Evolutionary conservation across 2,329 filamentous ascomycete species (phyloP), one percentile per base, ranked within the genome.

Genomic region (Nemania bipapillata): DNA sequence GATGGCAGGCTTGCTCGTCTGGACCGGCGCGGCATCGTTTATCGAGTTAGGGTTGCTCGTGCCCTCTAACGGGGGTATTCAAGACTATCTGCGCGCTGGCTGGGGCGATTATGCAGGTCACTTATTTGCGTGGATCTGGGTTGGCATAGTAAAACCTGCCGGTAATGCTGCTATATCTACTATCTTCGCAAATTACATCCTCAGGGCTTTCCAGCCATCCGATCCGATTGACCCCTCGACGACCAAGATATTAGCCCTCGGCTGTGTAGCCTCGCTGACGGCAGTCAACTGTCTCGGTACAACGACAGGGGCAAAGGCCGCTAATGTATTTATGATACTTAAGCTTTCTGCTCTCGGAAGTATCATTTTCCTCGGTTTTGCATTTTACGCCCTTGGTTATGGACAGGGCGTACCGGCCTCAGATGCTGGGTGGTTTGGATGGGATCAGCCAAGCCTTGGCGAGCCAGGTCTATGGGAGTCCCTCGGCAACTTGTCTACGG

Each of bases 21-120:
- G 83, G 83, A 82, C 83, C 49, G 83, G 83, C 40, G 83, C 83
- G 56, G 80, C 79, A 22, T 83, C 80, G 6, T 83, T 85, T 72
- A 81, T 83, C 66, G 83, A 85, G 72, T 77, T 85, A 40, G 83
- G 83, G 61, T 74, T 83, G 60, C 79, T 80, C 37, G 77, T 85
- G 28, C 81, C 82, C 3, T 73, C 80, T 59, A 83, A 84, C 68
- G 81, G 82, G n/a, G 83, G 83, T 3, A 80, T 83, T 68, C 82
- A 83, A 69, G 81, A 72, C 20, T 71, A 71, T 50, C 26, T 72
- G 17, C 66, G 79, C 9, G 74, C 80, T 35, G 77, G 81, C 62
- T 84, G 80, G 69, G 81, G 81, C 12, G 81, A 83, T 50, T 79
- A 80, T 30, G 75, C 79, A 30, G 82, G 81, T 22, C 83, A 83